phyloP scores from a whole-genome alignment of 805 yeast species.

The Suhomyces kilbournensis region DNA sequence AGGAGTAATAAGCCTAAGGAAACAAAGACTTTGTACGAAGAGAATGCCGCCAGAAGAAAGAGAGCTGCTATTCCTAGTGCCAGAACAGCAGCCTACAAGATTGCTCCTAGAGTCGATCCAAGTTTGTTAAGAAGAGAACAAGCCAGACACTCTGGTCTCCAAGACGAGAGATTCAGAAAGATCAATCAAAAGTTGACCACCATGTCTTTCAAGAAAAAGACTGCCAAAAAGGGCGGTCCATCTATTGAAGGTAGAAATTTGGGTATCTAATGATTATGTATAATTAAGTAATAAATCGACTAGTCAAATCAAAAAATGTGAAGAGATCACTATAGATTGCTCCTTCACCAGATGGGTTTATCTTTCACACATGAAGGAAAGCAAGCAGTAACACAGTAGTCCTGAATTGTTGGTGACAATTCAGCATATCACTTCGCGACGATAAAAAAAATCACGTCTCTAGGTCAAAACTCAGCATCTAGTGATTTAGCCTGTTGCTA shows the following conservation, averaged over 20 bases:
- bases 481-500: not conserved
- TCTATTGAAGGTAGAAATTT: conserved; percentile 72
- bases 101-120: conserved; percentile 79
- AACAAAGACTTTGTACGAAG: conserved; percentile 71
- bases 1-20: conserved; percentile 30
- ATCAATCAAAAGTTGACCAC: conserved; percentile 57
- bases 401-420: too few species aligned
- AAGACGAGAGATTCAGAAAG: conserved; percentile 79
- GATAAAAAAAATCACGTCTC: not conserved
- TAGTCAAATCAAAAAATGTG: not conserved
- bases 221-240: conserved; percentile 64
- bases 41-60: conserved; percentile 85
- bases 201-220: conserved; percentile 44
- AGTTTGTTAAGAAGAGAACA: conserved; percentile 43
- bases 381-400: not conserved
- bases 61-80: conserved; percentile 97
- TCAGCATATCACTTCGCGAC: not conserved
- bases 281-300: conserved; percentile 2
- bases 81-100: conserved; percentile 80
- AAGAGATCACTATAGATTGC: too few species aligned
- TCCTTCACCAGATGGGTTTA: not conserved
- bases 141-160: conserved; percentile 45
- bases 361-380: not conserved
- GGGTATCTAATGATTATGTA: conserved; percentile 26
- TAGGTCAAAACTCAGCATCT: not conserved